These are phyloP conservation scores for Globisporangium nodosum DNA, from an alignment of 352 stramenopile genomes.

Conservation along the genomic window DNA sequence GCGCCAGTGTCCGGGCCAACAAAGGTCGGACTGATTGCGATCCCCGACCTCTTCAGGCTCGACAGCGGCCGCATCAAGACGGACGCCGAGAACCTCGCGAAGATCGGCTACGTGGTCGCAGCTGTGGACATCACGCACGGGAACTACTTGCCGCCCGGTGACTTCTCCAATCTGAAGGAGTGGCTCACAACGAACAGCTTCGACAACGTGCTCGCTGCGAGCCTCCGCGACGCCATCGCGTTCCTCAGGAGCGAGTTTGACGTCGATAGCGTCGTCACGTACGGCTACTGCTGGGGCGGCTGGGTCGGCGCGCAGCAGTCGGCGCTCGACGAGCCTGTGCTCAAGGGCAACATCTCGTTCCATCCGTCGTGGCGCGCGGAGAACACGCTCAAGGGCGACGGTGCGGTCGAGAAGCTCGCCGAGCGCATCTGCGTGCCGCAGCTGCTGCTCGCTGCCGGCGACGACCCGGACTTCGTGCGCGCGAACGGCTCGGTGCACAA, in stretches of 20 bases:
- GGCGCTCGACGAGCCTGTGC: constrained; percentile 13
- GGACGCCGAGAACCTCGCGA: constrained; percentile 35
- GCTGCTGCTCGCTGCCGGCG: constrained; percentile 32
- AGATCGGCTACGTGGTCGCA: constrained; percentile 42
- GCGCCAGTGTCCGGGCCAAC: constrained; percentile 13
- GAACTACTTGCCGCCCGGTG: constrained; percentile 17
- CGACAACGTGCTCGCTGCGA: constrained; percentile 11
- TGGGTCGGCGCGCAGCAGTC: constrained; percentile 20
- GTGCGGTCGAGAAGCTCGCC: constrained; percentile 31
- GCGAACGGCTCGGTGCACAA: constrained; percentile 30
- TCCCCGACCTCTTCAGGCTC: constrained; percentile 43
- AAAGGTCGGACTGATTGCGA: constrained; percentile 28
- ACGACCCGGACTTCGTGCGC: constrained; percentile 35
- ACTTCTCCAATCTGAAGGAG: constrained; percentile 9
- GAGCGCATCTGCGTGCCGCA: constrained; percentile 32
- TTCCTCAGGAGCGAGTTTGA: constrained; percentile 21
- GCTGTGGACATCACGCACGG: constrained; percentile 35
- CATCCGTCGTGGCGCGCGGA: constrained; percentile 31
- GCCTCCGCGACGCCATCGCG: constrained; percentile 21
- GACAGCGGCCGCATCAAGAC: constrained; percentile 48
- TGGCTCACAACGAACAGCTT: constrained; percentile 17
- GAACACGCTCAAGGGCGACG: constrained; percentile 23
- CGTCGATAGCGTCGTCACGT: constrained; percentile 11
- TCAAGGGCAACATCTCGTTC: constrained; percentile 22
- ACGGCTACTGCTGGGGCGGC: constrained; percentile 26